Conservation (phyloP, 2,329 filamentous ascomycete genomes). For the Thermoascus crustaceus region DNA sequence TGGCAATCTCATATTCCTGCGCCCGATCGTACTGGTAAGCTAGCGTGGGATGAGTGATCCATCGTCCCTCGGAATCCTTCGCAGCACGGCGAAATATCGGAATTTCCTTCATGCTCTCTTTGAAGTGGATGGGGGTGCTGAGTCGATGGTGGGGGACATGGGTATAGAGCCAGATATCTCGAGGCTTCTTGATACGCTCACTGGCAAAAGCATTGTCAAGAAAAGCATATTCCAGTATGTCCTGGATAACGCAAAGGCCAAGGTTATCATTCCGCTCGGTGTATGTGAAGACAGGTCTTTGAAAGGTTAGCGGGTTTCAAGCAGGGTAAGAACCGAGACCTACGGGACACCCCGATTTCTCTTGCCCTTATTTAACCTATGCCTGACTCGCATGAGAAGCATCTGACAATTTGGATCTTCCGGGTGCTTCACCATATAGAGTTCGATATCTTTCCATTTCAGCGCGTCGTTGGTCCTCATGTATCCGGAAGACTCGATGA, state of each 20-base stretch:
- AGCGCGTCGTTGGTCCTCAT: slow-evolving; percentile 10
- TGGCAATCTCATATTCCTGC: slow-evolving; percentile 7
- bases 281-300: slow-evolving; percentile 10
- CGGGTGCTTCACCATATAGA: slow-evolving; percentile 16
- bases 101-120: slow-evolving; percentile 11
- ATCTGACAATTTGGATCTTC: slow-evolving; percentile 12
- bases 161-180: slow-evolving; percentile 15
- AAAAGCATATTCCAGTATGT: slow-evolving; percentile 18
- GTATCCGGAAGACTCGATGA: slow-evolving; percentile 13
- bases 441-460: slow-evolving; percentile 19
- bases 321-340: neutral
- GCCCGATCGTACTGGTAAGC: slow-evolving; percentile 8
- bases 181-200: slow-evolving; percentile 10
- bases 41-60: slow-evolving; percentile 8
- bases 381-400: slow-evolving; percentile 2
- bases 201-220: slow-evolving; percentile 11
- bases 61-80: slow-evolving; percentile 4
- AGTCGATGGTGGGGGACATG: slow-evolving; percentile 13
- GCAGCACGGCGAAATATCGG: slow-evolving; percentile 11
- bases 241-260: slow-evolving; percentile 13
- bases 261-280: slow-evolving; percentile 14
- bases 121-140: slow-evolving; percentile 17
- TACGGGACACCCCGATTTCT: slow-evolving; percentile 1
- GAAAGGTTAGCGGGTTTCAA: slow-evolving; percentile 8
- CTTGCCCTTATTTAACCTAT: slow-evolving; percentile 1